Evolutionary conservation across 2,329 filamentous ascomycete species (phyloP), one percentile per base, ranked within the genome.

Genomic region (Pseudogymnoascus sp.): DNA sequence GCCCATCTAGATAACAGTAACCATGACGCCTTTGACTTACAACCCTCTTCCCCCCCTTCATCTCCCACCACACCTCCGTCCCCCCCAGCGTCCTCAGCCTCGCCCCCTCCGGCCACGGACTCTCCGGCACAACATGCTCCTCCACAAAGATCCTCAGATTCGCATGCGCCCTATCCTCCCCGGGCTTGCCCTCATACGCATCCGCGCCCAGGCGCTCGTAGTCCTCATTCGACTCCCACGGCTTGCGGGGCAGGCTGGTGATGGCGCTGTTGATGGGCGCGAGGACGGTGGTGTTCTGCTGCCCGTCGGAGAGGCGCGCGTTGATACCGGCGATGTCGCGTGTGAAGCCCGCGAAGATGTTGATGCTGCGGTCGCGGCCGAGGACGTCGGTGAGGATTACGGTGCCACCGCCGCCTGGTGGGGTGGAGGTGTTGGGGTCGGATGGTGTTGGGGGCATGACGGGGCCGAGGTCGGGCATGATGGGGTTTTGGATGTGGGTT

Each of bases 231-330:
- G 93, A 80, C 70, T 89, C 90, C 91, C 91, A 96, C 0, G 93
- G 93, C 75, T 97, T 97, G 62, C 88, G 82, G 0, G 92, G 90
- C 23, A 97, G 79, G 0, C 76, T 78, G 68, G 89, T 88, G 71
- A 99, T 85, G 2, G 87, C 91, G 17, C 83, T 86, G 79, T 99
- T 97, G 62, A 90, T 79, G 0, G 95, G 95, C 4, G 93, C 93
- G 2, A 97, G 84, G 23, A 97, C 86, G 1, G 92, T 97, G 15
- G 90, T 90, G 73, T 93, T 93, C 64, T 82, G 76, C 0, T 78
- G 72, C 0, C 80, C 75, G 72, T 91, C 83, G 69, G 89, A 83
- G 13, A 97, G 83, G 0, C 90, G 88, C 21, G 79, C 77, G 9
- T 85, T 83, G 19, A 93, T 81, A n/a, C 81, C 77, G 57, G 87